A percentile compares a stretch with the other conserved stretches of the same genome.
Conservation (phyloP, 495 filamentous ascomycete species). For the Penicillium cataractarum region DNA sequence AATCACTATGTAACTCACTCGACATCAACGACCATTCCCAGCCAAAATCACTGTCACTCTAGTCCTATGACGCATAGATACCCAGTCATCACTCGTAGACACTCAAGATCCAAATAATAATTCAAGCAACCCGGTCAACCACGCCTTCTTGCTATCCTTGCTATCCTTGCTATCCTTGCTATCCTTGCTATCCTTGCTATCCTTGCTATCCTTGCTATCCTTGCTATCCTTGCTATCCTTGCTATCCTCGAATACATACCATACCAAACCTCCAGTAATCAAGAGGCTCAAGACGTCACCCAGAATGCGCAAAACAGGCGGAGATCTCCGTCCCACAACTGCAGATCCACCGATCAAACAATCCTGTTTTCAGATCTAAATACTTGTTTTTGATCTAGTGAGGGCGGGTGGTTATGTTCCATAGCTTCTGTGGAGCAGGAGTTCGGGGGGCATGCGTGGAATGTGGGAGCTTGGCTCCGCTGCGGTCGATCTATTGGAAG, state of each 20-base stretch:
- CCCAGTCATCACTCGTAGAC: neutral
- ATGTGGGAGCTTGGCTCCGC: constrained; percentile 19
- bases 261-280: neutral
- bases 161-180: too few relatives aligned
- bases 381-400: constrained; percentile 14
- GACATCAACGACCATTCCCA: neutral
- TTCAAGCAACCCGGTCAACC: neutral
- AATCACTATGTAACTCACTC: neutral
- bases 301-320: neutral
- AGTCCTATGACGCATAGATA: neutral
- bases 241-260: too few relatives aligned
- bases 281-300: constrained; percentile 15
- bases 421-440: constrained; percentile 14
- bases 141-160: too few relatives aligned
- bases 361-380: constrained; percentile 25
- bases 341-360: constrained; percentile 23
- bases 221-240: too few relatives aligned
- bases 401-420: neutral
- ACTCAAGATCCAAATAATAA: neutral
- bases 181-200: too few relatives aligned
- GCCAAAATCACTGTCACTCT: neutral
- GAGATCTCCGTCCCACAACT: constrained; percentile 8
- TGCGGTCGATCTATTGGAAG: constrained; percentile 4
- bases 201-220: too few relatives aligned
- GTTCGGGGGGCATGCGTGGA: constrained; percentile 3